Percentiles rank a stretch among this genome's conserved stretches.
These are phyloP conservation scores for Albophoma yamanashiensis DNA, from an alignment of 2,329 filamentous ascomycete genomes.

Conservation along the genomic window DNA sequence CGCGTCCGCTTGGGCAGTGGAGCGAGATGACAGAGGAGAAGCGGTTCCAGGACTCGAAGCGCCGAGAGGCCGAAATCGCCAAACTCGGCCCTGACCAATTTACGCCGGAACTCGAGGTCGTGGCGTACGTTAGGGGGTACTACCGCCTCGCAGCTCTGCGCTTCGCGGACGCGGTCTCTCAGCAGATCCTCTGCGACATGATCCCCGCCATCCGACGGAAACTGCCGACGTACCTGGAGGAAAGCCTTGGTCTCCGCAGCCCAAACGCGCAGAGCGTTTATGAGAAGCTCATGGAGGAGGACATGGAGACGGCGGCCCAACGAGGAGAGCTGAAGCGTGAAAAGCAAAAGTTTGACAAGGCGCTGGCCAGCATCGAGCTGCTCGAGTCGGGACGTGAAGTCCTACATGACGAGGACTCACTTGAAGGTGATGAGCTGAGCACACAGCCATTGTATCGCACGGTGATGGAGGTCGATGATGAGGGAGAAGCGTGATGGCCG, in stretches of 20 bases:
- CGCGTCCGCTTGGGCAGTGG: constrained; percentile 24
- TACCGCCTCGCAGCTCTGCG: constrained; percentile 56
- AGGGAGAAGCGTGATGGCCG: neutral
- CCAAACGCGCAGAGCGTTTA: constrained; percentile 20
- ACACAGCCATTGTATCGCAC: constrained; percentile 4
- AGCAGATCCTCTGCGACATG: constrained; percentile 37
- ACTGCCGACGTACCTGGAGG: constrained; percentile 31
- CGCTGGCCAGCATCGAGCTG: constrained; percentile 32
- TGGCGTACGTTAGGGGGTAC: constrained; percentile 55
- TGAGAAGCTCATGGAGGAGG: constrained; percentile 37
- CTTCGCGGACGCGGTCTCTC: constrained; percentile 46
- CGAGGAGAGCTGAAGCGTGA: constrained; percentile 31
- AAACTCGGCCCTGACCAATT: constrained; percentile 49
- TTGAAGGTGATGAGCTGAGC: constrained; percentile 1
- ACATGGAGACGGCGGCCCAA: constrained; percentile 27
- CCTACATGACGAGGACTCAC: neutral
- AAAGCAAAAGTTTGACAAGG: constrained; percentile 33
- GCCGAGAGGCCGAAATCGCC: constrained; percentile 27
- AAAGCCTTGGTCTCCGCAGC: constrained; percentile 28
- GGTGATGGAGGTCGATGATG: constrained; percentile 10
- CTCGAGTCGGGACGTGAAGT: constrained; percentile 24
- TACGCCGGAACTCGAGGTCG: constrained; percentile 47
- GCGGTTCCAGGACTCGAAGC: constrained; percentile 29
- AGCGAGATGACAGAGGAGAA: constrained; percentile 38
- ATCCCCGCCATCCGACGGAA: constrained; percentile 31